Evolutionary conservation across 306 rosid genomes (phyloP).

Genomic region (Malus sieversii): DNA sequence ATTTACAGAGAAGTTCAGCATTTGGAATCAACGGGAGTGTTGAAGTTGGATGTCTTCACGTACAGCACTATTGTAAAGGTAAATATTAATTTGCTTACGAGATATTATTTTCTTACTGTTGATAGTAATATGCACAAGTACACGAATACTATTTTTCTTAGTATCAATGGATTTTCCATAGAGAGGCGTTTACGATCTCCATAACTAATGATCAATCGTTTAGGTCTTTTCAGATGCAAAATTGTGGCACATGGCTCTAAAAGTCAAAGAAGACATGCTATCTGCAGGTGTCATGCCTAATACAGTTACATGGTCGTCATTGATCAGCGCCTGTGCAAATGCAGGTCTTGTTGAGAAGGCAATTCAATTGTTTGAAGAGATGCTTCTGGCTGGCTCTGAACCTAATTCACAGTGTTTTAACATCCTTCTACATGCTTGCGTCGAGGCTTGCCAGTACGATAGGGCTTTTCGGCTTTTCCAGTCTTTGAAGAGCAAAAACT

Average conservation of each 20-base stretch:
- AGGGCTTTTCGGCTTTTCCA: slow-evolving; percentile 85
- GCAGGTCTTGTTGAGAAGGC: slow-evolving; percentile 88
- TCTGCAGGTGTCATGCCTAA: slow-evolving; percentile 77
- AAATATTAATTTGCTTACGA: slow-evolving; percentile 5
- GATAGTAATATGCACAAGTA: neutral
- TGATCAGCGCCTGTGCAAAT: slow-evolving; percentile 91
- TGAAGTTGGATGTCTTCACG: slow-evolving; percentile 89
- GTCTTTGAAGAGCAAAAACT: slow-evolving; percentile 55
- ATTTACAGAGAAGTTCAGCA: slow-evolving; percentile 71
- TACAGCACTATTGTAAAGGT: slow-evolving; percentile 98
- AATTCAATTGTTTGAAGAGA: slow-evolving; percentile 80
- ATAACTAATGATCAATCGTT: slow-evolving; percentile 28
- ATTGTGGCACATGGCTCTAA: slow-evolving; percentile 81
- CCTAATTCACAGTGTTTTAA: slow-evolving; percentile 91
- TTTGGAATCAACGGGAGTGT: slow-evolving; percentile 63
- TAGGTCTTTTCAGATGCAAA: slow-evolving; percentile 89
- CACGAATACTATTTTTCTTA: neutral
- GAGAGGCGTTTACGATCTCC: neutral
- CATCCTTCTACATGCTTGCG: slow-evolving; percentile 87
- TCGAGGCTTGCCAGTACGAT: slow-evolving; percentile 86
- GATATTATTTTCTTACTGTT: neutral
- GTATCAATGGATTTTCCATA: neutral
- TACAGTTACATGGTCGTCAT: slow-evolving; percentile 79
- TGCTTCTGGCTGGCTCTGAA: slow-evolving; percentile 73
- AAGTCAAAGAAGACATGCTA: slow-evolving; percentile 78